Base-by-base conservation (phyloP, 2,329 filamentous ascomycete genomes). In the Mycosphaerella sp. region DNA sequence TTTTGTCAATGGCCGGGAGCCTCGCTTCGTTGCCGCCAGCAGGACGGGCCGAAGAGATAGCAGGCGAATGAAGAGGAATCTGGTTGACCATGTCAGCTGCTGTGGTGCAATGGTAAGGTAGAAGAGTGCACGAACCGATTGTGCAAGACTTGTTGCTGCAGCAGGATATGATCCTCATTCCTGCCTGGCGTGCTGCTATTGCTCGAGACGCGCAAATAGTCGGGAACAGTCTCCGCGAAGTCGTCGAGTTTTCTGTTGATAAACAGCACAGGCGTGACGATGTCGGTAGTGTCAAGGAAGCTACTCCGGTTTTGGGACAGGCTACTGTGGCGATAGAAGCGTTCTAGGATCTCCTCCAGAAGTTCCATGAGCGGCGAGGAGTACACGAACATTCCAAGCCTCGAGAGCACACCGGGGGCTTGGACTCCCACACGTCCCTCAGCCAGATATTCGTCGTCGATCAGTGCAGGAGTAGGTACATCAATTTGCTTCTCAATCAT, bases 381-480 rank as follows among this genome's bases (percentile, higher is more conserved):
- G 62, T 61, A 62, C 7, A 60, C 53, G 30, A 62, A 61, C 34
- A 61, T 55, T 3, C 62, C 54, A 46, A 68, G 62, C 25, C 68
- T 62, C 8, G 66, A 68, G 2, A 55, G 53, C 9, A 55, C 56
- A n/a, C 46, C 45, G 13, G 53, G 41, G 16, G 63, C 53, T 25
- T 58, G 56, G 67, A 74, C 74, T 4, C 69, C 66, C 0, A 73
- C 71, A 6, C 66, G 61, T 1, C 79, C 60, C 21, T 78, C 75
- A n/a, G 58, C 62, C 53, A 81, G 77, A 42, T 80, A 73, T 14
- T 80, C 64, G 46, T 81, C 80, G 7, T 75, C 67, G 0, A 78
- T 76, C 56, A 56, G 51, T 2, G 58, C 59, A 8, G 63, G 62
- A 21, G 59, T 54, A 2, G 58, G 59, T 1, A 64, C 57, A 36